A percentile compares a stretch with the other conserved stretches of the same genome.
These are phyloP conservation scores for Fusarium sp. DNA, from an alignment of 2,329 filamentous ascomycete genomes.

Conservation along the genomic window DNA sequence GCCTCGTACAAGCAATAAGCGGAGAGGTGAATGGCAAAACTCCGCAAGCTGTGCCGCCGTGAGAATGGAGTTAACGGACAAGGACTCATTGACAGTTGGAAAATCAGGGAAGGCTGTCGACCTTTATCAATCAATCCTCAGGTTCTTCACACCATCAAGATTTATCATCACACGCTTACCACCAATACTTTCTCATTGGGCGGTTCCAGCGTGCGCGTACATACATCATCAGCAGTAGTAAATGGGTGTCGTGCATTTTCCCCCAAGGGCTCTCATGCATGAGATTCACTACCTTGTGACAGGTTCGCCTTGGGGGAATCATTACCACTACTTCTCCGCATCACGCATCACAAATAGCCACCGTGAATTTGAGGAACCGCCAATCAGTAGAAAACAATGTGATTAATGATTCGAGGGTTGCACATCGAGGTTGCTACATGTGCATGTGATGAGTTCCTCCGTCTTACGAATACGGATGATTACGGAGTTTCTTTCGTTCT, in stretches of 20 bases:
- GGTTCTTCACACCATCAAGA: constrained; percentile 36
- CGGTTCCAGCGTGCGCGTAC: constrained; percentile 22
- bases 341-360: constrained; percentile 25
- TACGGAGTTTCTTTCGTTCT: constrained; percentile 19
- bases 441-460: constrained; percentile 26
- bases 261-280: constrained; percentile 35
- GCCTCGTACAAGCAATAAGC: constrained; percentile 6
- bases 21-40: constrained; percentile 15
- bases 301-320: constrained; percentile 20
- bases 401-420: constrained; percentile 10
- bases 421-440: not conserved
- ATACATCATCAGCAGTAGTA: constrained; percentile 35
- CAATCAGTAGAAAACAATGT: constrained; percentile 20
- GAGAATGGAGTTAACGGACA: constrained; percentile 16
- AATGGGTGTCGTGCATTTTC: constrained; percentile 38
- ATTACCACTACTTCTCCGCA: constrained; percentile 30
- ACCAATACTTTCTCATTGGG: constrained; percentile 19
- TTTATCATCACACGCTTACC: constrained; percentile 29
- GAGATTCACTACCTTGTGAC: constrained; percentile 38
- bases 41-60: constrained; percentile 24
- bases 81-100: not conserved
- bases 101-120: constrained; percentile 18
- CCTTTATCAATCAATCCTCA: constrained; percentile 37
- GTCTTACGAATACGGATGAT: constrained; percentile 31
- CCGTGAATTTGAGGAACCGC: constrained; percentile 25